Evolutionary conservation across 192 early-diverging fungal species (phyloP).

Genomic region (Haplosporangium gracile): DNA sequence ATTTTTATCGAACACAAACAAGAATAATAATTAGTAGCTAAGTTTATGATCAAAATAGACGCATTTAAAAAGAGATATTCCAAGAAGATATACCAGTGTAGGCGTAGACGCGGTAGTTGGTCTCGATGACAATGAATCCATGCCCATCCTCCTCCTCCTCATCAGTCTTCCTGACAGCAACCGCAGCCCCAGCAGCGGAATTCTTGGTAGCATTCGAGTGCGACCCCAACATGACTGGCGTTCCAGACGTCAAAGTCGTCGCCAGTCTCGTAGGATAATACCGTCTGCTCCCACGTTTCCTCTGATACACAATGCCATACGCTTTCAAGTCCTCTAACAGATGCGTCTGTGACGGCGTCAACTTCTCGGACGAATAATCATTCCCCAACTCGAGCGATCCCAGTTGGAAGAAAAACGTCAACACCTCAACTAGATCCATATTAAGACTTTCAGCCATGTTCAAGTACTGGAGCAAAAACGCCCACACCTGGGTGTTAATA

Average conservation of each 20-base stretch:
- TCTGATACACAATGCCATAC: constrained; percentile 91
- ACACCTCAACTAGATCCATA: constrained; percentile 95
- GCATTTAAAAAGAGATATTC: neutral
- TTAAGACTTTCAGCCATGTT: constrained; percentile 79
- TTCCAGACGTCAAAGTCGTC: constrained; percentile 90
- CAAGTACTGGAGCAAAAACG: constrained; percentile 93
- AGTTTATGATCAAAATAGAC: neutral
- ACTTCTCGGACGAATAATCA: constrained; percentile 87
- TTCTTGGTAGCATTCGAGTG: constrained; percentile 46
- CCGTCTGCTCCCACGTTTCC: constrained; percentile 71
- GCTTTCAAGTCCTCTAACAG: constrained; percentile 91
- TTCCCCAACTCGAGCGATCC: constrained; percentile 91
- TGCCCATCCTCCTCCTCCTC: constrained; percentile 63
- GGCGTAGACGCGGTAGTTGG: constrained; percentile 95
- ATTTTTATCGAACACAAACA: neutral
- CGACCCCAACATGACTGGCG: constrained; percentile 62
- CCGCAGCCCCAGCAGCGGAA: constrained; percentile 18
- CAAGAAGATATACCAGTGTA: constrained; percentile 76
- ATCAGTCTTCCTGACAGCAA: constrained; percentile 26
- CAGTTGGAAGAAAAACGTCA: constrained; percentile 95
- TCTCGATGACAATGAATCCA: constrained; percentile 95
- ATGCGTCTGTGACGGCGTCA: constrained; percentile 86
- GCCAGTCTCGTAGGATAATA: constrained; percentile 96
- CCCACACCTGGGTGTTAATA: constrained; percentile 95
- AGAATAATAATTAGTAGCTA: neutral